phyloP scores from a whole-genome alignment of 331 rosid species.

The Malus hybrid region DNA sequence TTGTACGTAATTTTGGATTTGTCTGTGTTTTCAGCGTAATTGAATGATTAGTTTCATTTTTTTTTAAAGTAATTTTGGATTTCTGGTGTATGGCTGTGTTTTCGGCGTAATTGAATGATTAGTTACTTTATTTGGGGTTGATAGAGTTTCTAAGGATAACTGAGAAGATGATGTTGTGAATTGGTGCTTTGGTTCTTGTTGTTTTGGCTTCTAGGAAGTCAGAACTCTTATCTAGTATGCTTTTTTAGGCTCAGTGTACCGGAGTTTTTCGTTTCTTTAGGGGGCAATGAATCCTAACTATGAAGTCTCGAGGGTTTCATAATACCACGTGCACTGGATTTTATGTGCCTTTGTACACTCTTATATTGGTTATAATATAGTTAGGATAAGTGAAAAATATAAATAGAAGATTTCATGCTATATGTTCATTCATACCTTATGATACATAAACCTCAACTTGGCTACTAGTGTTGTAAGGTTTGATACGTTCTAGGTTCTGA shows the following conservation, averaged over 20 bases:
- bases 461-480: background rate
- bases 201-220: conserved; percentile 16
- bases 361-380: background rate
- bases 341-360: background rate
- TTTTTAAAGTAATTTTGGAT: background rate
- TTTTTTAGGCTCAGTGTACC: conserved; percentile 4
- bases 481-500: background rate
- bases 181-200: background rate
- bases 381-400: background rate
- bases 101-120: conserved; percentile 2
- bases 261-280: background rate
- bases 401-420: background rate
- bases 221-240: background rate
- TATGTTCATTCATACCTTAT: background rate
- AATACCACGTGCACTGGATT: background rate
- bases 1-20: background rate
- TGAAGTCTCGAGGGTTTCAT: background rate
- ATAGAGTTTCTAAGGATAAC: background rate
- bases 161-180: background rate
- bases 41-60: too few species aligned
- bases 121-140: background rate
- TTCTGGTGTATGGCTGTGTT: background rate
- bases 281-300: background rate
- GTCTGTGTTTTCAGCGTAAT: too few species aligned
- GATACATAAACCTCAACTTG: background rate